These are phyloP conservation scores for Tanacetum coccineum DNA, from an alignment of 129 eudicot species.

Conservation along the genomic window DNA sequence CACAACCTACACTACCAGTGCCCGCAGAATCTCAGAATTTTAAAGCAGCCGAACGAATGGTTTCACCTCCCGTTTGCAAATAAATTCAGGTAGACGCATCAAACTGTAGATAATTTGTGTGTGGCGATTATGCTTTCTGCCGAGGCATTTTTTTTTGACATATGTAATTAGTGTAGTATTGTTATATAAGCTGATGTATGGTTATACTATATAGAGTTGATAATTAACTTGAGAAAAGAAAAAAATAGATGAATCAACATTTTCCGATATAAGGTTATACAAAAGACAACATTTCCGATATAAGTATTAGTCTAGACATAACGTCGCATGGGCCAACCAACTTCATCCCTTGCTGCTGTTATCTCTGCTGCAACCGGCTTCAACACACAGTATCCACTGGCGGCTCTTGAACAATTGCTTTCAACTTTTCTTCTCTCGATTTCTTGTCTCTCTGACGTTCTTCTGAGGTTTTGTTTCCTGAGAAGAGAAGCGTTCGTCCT, in stretches of 20 bases:
- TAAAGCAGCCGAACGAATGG: no score
- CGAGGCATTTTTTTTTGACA: neutral
- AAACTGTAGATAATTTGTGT: constrained; percentile 15
- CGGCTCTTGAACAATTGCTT: constrained; percentile 25
- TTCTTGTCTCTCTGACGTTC: constrained; percentile 33
- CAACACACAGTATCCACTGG: constrained; percentile 33
- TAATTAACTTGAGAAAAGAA: neutral
- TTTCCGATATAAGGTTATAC: neutral
- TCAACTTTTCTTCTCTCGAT: constrained; percentile 30
- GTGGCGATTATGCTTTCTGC: neutral
- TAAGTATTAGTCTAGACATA: constrained; percentile 20
- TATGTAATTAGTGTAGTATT: neutral
- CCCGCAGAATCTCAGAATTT: no score
- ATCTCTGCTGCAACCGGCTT: constrained; percentile 27
- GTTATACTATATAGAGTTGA: neutral
- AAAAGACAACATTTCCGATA: no score
- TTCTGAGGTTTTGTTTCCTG: constrained; percentile 44
- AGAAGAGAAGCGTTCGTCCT: constrained; percentile 24
- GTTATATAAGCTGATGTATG: neutral
- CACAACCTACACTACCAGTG: no score
- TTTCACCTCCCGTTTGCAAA: no score
- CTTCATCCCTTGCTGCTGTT: constrained; percentile 19
- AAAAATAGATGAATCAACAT: neutral
- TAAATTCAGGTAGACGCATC: constrained; percentile 8
- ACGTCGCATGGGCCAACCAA: constrained; percentile 46